Base-by-base conservation (phyloP, 208 protist species). In the Naegleria fowleri region DNA sequence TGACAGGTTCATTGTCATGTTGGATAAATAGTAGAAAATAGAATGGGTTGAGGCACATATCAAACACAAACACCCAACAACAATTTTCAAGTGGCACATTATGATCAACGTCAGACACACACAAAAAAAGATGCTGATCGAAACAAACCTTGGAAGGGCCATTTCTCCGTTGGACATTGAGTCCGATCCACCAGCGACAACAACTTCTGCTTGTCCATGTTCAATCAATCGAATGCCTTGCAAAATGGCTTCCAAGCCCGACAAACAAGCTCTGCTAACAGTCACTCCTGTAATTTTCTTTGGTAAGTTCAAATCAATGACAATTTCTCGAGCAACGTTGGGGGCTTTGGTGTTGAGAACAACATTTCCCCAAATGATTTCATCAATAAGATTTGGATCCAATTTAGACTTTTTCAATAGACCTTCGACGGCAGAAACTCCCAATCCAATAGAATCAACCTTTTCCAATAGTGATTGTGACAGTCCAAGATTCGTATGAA, bases 311-410 rank as follows among this genome's bases (percentile, higher is more conserved):
- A 97, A 92, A 11, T 97, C 96, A 75, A 97, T 95, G 5, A 96
- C 94, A 76, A 97, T 97, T 91, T 97, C 96, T 39, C 96, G 91
- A 25, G 95, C 96, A 83, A 95, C 94, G 90, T 97, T 97, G 58
- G 95, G 95, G 0, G 94, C 93, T 86, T 91, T 92, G 36, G 93
- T 94, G 67, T 97, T 95, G 22, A 97, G 85, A 40, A 97, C 96
- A n/a, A 97, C 96, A 85, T 97, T 97, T 19, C 96, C 96, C 96
- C 95, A 97, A 39, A 97, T 94, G 41, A 97, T 94, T 90, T 97
- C 94, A 79, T 97, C 92, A 86, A 97, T 92, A 43, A 96, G 92
- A 7, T 93, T 91, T 0, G 96, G 95, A 90, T 96, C 93, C 15
- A 97, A 88, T 40, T 95, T 94, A 15, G 93, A 94, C 41, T 95